Evolutionary conservation across 2,329 filamentous ascomycete species (phyloP).

Genomic region (Curvularia verruculosa): DNA sequence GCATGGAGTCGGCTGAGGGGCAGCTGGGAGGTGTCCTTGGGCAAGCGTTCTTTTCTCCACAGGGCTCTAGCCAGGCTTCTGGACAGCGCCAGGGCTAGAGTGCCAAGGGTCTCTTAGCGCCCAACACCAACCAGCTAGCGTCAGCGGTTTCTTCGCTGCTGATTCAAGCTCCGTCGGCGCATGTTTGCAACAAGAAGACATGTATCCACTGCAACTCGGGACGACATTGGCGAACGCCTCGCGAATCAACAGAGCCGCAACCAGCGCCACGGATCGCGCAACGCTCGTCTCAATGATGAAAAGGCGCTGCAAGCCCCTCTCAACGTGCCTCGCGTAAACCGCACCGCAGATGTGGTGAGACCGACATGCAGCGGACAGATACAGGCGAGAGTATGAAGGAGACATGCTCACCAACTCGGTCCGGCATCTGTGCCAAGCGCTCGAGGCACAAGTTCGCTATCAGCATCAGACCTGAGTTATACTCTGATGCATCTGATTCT

Average conservation of each 20-base stretch:
- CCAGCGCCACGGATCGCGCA: neutral
- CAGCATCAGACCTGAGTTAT: neutral
- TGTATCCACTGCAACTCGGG: neutral
- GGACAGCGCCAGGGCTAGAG: constrained; percentile 2
- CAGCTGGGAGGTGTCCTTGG: neutral
- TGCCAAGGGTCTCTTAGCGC: constrained; percentile 6
- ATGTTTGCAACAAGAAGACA: constrained; percentile 3
- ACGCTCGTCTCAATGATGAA: neutral
- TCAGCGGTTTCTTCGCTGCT: neutral
- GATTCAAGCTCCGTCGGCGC: constrained; percentile 4
- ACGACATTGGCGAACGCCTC: constrained; percentile 8
- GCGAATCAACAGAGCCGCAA: constrained; percentile 2
- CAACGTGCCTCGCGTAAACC: constrained; percentile 5
- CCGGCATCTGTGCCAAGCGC: constrained; percentile 6
- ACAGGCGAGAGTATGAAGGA: neutral
- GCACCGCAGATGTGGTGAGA: neutral
- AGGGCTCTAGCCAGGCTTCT: constrained; percentile 9
- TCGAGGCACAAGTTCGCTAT: neutral
- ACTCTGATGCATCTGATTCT: constrained; percentile 1
- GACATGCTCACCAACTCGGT: constrained; percentile 1
- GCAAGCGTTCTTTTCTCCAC: constrained; percentile 7
- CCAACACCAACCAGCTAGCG: neutral
- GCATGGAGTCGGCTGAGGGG: neutral
- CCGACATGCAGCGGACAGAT: neutral
- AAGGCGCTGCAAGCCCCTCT: neutral